Percentiles rank a stretch among this genome's conserved stretches.
These are phyloP conservation scores for Suillus americanus DNA, from an alignment of 768 basidiomycete species.

Conservation along the genomic window DNA sequence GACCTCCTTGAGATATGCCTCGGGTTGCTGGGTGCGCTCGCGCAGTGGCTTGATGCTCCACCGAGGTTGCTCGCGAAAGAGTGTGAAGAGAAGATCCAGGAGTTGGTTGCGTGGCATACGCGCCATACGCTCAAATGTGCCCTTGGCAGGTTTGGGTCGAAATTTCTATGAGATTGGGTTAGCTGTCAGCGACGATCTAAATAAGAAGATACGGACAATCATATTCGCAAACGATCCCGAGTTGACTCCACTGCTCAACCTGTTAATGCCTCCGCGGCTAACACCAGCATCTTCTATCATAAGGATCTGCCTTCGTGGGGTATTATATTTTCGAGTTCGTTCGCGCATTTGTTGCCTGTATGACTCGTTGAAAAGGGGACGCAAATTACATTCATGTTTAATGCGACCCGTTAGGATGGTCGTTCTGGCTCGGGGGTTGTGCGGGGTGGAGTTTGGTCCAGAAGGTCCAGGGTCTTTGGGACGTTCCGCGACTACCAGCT, in stretches of 20 bases:
- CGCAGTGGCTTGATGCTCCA: constrained; percentile 81
- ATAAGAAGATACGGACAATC: constrained; percentile 48
- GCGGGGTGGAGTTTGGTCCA: constrained; percentile 37
- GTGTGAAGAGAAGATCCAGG: constrained; percentile 74
- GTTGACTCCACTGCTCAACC: constrained; percentile 74
- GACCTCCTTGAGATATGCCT: constrained; percentile 83
- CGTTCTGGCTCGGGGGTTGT: constrained; percentile 65
- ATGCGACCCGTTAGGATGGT: constrained; percentile 79
- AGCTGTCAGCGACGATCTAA: background rate
- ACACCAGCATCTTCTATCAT: constrained; percentile 74
- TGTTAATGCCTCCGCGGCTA: constrained; percentile 69
- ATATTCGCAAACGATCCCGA: constrained; percentile 61
- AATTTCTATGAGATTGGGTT: constrained; percentile 43
- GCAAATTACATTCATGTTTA: constrained; percentile 77
- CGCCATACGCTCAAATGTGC: constrained; percentile 84
- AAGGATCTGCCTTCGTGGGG: constrained; percentile 62
- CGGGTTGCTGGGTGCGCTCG: constrained; percentile 83
- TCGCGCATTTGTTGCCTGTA: constrained; percentile 76
- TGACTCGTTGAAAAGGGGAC: constrained; percentile 63
- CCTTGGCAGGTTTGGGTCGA: constrained; percentile 66
- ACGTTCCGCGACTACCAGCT: constrained; percentile 81
- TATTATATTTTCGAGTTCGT: constrained; percentile 64
- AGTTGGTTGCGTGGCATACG: constrained; percentile 89
- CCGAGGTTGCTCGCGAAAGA: constrained; percentile 76
- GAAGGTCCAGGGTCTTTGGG: constrained; percentile 59